These are phyloP conservation scores for Mercurialis annua DNA, from an alignment of 345 rosid species.

Conservation along the genomic window DNA sequence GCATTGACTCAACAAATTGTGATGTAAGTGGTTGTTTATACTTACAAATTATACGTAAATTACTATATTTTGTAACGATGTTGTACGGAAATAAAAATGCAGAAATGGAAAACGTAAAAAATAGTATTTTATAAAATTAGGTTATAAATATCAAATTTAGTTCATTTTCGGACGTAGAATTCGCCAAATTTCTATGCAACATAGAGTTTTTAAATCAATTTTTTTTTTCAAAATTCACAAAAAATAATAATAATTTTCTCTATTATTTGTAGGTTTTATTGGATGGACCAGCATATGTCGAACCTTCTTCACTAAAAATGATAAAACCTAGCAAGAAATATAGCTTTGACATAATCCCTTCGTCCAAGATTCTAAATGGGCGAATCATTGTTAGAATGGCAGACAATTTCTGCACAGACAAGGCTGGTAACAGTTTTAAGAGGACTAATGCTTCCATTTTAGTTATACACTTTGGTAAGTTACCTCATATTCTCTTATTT, in stretches of 20 bases:
- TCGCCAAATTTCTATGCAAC: too few relatives aligned
- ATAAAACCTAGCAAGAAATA: conserved; percentile 34
- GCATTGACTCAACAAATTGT: conserved; percentile 45
- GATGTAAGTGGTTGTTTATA: conserved; percentile 33
- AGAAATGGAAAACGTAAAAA: too few relatives aligned
- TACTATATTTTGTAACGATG: too few relatives aligned
- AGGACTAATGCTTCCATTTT: conserved; percentile 40
- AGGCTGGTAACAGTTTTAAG: conserved; percentile 44
- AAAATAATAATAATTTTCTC: too few relatives aligned
- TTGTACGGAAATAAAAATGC: too few relatives aligned
- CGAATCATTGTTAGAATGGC: conserved; percentile 38
- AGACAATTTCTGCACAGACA: conserved; percentile 39
- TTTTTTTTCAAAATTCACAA: too few relatives aligned
- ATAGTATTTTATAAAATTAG: too few relatives aligned
- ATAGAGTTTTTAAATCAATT: too few relatives aligned
- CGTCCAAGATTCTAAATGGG: conserved; percentile 22
- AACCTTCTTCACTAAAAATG: conserved; percentile 31
- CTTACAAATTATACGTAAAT: too few relatives aligned
- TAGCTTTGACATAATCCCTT: conserved; percentile 29
- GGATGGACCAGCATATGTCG: conserved; percentile 38
- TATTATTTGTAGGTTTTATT: conserved; percentile 35
- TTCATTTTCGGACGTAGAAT: too few relatives aligned
- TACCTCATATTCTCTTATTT: conserved; percentile 1
- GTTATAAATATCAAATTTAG: too few relatives aligned
- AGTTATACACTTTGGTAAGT: conserved; percentile 46